Evolutionary conservation across 2,329 filamentous ascomycete genomes (phyloP).

Genomic region (Cercospora sesami): DNA sequence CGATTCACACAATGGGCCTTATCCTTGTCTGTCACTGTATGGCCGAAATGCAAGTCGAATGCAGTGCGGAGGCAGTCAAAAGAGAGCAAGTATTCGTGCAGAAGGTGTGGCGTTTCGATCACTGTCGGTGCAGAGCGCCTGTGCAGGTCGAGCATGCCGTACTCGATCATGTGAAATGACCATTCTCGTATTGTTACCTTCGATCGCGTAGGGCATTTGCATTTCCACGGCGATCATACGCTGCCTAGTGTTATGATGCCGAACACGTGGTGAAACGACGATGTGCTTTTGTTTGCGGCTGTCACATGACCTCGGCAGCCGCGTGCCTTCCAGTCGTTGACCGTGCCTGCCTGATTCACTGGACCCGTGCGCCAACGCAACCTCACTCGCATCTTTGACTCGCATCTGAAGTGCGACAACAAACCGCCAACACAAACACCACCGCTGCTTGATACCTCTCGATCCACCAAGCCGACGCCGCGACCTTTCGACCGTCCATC

Average conservation of each 20-base stretch:
- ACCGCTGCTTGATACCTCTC: not conserved
- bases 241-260: not conserved
- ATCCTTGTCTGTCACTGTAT: not conserved
- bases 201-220: not conserved
- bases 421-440: not conserved
- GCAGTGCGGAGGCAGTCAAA: not conserved
- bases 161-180: not conserved
- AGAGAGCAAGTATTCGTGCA: not conserved
- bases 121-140: not conserved
- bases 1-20: not conserved
- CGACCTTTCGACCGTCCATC: not conserved
- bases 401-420: constrained; percentile 8
- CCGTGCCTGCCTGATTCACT: constrained; percentile 10
- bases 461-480: not conserved
- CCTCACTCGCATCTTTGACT: constrained; percentile 14
- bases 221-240: not conserved
- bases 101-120: not conserved
- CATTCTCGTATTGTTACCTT: not conserved
- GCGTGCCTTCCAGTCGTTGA: not conserved
- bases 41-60: not conserved
- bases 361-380: constrained; percentile 7
- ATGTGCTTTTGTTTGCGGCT: constrained; percentile 12
- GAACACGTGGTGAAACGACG: constrained; percentile 2
- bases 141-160: not conserved
- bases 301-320: constrained; percentile 3